Evolutionary conservation across 73 alveolate genomes (phyloP).

Genomic region (Vitrella brassicaformis): DNA sequence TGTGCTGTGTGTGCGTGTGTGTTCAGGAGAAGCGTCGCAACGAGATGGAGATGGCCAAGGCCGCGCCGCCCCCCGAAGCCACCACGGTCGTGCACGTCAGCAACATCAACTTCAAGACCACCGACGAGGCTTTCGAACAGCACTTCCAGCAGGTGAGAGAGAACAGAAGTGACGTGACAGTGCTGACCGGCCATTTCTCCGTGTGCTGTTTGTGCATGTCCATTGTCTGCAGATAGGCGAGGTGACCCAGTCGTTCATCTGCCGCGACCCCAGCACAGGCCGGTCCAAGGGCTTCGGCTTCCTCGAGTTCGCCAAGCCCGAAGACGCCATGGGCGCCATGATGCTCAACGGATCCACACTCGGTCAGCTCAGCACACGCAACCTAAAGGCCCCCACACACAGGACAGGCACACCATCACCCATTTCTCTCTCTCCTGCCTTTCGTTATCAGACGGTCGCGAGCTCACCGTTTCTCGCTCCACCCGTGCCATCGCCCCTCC

Average conservation of each 20-base stretch:
- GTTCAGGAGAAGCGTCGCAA: background rate
- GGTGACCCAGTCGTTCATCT: background rate
- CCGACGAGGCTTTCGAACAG: background rate
- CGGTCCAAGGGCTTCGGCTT: background rate
- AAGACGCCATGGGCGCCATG: background rate
- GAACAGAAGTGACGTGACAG: background rate
- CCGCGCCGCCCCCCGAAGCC: background rate
- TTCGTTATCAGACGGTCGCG: no score
- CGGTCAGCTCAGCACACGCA: no score
- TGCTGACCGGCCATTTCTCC: background rate
- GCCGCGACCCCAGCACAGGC: background rate
- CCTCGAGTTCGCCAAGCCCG: background rate
- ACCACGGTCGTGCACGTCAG: background rate
- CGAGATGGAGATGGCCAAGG: background rate
- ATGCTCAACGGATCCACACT: background rate
- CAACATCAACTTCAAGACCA: background rate
- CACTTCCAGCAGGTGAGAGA: background rate
- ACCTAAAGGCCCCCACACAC: no score
- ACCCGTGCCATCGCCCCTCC: no score
- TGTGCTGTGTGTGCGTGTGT: background rate
- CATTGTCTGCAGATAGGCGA: background rate
- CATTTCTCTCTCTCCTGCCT: no score
- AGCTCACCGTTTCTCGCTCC: no score
- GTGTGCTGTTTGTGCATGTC: background rate
- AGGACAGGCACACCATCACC: no score